Conservation (phyloP, 345 rosid genomes). For the Abelmoschus esculentus region DNA sequence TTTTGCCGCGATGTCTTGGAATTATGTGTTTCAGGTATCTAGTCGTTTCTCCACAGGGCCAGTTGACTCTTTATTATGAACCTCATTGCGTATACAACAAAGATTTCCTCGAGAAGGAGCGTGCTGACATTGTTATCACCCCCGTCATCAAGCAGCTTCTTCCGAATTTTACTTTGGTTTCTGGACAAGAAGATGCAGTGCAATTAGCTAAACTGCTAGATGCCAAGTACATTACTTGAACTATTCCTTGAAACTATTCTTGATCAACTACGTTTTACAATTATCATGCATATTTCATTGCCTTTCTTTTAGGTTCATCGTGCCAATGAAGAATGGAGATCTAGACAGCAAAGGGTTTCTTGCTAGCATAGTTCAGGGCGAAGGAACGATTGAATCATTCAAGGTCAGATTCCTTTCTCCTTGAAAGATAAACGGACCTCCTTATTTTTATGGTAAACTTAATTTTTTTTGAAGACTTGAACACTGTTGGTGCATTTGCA, state of each 20-base stretch:
- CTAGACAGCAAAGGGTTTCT: constrained; percentile 75
- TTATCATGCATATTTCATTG: neutral
- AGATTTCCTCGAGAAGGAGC: constrained; percentile 49
- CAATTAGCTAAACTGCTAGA: constrained; percentile 64
- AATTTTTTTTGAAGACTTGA: neutral
- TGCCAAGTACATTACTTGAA: constrained; percentile 50
- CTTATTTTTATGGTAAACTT: neutral
- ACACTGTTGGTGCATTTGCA: neutral
- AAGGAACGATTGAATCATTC: constrained; percentile 78
- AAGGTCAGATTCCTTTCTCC: constrained; percentile 39
- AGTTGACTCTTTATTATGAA: constrained; percentile 71
- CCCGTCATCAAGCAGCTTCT: constrained; percentile 92
- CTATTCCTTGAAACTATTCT: neutral
- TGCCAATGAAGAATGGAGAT: constrained; percentile 87
- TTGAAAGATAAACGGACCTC: neutral
- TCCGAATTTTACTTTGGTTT: constrained; percentile 76
- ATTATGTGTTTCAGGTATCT: constrained; percentile 43
- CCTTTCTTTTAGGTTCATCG: constrained; percentile 46
- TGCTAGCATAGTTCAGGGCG: constrained; percentile 40
- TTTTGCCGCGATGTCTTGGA: neutral
- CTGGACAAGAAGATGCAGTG: constrained; percentile 94
- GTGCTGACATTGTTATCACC: constrained; percentile 73
- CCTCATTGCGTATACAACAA: constrained; percentile 76
- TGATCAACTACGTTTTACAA: neutral
- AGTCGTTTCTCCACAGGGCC: constrained; percentile 44